Conservation (phyloP, 306 rosid species). For the Trifolium pratense region DNA sequence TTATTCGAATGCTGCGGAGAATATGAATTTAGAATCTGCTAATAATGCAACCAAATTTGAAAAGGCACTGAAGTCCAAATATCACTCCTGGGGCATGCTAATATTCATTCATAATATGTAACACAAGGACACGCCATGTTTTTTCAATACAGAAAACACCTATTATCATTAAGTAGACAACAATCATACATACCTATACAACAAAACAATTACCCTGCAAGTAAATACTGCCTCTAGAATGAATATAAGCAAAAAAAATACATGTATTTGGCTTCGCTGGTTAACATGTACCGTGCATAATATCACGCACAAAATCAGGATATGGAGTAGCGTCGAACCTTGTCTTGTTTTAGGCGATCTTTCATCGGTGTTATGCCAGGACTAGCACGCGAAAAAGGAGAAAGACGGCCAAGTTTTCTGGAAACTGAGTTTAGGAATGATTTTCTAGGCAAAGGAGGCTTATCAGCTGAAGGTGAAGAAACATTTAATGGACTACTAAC, state of each 20-base stretch:
- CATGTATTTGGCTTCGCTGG: background rate
- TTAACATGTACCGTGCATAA: background rate
- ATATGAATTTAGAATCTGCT: no score
- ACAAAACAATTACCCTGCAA: background rate
- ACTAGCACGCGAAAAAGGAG: conserved; percentile 61
- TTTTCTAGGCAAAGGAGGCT: conserved; percentile 77
- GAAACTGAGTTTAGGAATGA: conserved; percentile 77
- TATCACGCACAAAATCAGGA: conserved; percentile 46
- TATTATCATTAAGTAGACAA: background rate
- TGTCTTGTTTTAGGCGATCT: conserved; percentile 52
- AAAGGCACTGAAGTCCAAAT: no score
- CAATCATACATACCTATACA: background rate
- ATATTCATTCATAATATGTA: background rate
- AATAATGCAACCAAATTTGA: no score
- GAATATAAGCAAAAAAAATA: background rate
- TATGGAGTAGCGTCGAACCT: conserved; percentile 79
- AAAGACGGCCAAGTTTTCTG: conserved; percentile 70
- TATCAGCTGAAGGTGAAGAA: conserved; percentile 49
- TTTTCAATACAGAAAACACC: background rate
- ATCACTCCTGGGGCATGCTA: no score
- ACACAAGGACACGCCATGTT: background rate
- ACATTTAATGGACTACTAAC: conserved; percentile 51
- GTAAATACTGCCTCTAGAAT: background rate
- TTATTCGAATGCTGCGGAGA: no score
- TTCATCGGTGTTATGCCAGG: conserved; percentile 43